Base-by-base conservation (phyloP, 331 rosid genomes). In the Malus hybrid region DNA sequence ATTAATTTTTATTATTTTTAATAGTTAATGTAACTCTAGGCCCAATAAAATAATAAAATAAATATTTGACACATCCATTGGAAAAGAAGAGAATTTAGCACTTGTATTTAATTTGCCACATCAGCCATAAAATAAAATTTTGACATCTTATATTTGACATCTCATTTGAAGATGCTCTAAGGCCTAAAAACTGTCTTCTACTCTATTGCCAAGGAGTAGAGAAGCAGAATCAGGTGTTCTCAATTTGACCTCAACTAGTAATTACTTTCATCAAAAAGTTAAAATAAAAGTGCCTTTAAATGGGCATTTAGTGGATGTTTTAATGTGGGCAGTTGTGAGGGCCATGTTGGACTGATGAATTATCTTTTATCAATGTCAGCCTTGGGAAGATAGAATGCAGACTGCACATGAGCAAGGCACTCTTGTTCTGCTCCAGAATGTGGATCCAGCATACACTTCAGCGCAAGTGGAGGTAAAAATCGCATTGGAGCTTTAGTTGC, bases 361-460 rank as follows among this genome's bases (percentile, higher is more conserved):
- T 78, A 14, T 55, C 62, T 80, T 68, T 50, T 80, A 15, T 53
- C 74, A 52, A 73, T 85, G 81, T 77, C 90, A 92, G 99, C 81
- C 93, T 50, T 90, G 97, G 99, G 96, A 90, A 81, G 99, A 92
- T 66, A 79, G 70, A 70, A 30, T 92, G 82, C 80, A 81, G 79
- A 44, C 58, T 74, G 93, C 97, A 36, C 62, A 85, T 66, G 88
- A 86, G 63, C 91, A 89, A 76, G 88, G 96, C 56, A 86, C 71
- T 36, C 93, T 95, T 63, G 83, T 92, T 82, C 80, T 90, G 68
- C 86, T 92, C 79, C 90, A 90, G 74, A 95, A 92, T 80, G 86
- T 95, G 87, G 93, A 90, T 82, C 96, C 97, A 22, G 75, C 86
- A 76, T 83, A 81, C 72, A 87, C 93, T 62, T 87, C 97, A 29